Base-by-base conservation (phyloP, 2,329 filamentous ascomycete species). In the Aspergillus sp. region DNA sequence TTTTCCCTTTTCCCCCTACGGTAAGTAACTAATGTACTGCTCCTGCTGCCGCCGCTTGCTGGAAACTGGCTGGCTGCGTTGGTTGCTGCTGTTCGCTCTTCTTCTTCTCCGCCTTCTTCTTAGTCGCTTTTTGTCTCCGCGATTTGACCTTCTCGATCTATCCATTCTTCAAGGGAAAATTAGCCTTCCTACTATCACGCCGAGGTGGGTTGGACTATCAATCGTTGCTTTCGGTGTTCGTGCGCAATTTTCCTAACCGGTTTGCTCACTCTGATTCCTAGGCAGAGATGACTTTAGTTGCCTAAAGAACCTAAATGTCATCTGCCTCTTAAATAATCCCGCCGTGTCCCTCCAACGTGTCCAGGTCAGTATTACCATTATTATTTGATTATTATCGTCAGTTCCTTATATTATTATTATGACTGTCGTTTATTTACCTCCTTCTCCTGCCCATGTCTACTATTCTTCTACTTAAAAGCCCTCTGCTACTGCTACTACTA, bases 281-380 rank as follows among this genome's bases (percentile, higher is more conserved):
- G 58, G 53, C 44, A 56, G 57, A 59, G 51, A 55, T 41, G 49
- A 32, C 32, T 21, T 50, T 60, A 60, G 58, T 60, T 60, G 58
- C 58, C 58, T 60, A 56, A 60, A 50, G 32, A 56, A 55, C 48
- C 41, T 56, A 56, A 60, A 56, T 59, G 42, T 51, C 57, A 55
- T 55, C 57, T 32, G 39, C 32, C 21, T 56, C 54, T 56, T 60
- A 60, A 60, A 60, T 60, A 55, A 50, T 55, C 21, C 36, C 21
- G 15, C 48, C 48, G 23, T 27, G 44, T n/a, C 27, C 36, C 41
- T 58, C 51, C 48, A 53, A 58, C 36, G 38, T 58, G 48, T 52
- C n/a, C 48, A 53, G 42, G 54, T 57, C 23, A 23, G 42, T 57
- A 55, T 27, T 36, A 36, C 32, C 11, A 13, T 36, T 36, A 30